phyloP scores from a whole-genome alignment of 2,329 filamentous ascomycete species.

The Anthostomella pinea region DNA sequence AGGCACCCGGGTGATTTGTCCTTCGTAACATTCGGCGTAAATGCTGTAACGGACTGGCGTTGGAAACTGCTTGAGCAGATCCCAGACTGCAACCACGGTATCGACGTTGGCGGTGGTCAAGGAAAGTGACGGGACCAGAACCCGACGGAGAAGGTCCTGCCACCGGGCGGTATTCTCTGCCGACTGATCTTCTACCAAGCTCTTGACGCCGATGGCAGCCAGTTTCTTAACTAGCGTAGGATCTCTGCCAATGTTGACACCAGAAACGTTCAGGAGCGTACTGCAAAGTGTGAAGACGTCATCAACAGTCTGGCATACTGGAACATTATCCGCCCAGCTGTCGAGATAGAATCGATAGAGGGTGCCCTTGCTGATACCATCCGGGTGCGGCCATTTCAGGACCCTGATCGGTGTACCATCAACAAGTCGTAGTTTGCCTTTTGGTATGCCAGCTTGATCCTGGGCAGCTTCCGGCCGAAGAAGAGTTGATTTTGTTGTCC shows the following conservation, averaged over 20 bases:
- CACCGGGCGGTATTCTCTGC: constrained; percentile 71
- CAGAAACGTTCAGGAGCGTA: constrained; percentile 80
- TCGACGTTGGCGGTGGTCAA: constrained; percentile 81
- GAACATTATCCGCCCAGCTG: constrained; percentile 92
- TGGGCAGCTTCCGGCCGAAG: constrained; percentile 40
- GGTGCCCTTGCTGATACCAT: constrained; percentile 74
- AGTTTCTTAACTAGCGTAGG: constrained; percentile 74
- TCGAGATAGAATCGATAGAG: constrained; percentile 96
- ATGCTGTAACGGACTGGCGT: constrained; percentile 77
- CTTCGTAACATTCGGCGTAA: constrained; percentile 90
- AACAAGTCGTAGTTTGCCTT: constrained; percentile 64
- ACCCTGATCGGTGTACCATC: constrained; percentile 62
- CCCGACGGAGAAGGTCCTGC: constrained; percentile 77
- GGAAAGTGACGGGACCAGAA: constrained; percentile 86
- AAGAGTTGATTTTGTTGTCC: constrained; percentile 31
- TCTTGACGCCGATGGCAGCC: constrained; percentile 78
- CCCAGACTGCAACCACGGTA: constrained; percentile 82
- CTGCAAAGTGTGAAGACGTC: constrained; percentile 86
- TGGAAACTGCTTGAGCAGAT: constrained; percentile 75
- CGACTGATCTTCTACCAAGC: constrained; percentile 67
- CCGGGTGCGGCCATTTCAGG: constrained; percentile 80
- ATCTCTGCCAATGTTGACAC: constrained; percentile 87
- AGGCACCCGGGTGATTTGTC: constrained; percentile 70
- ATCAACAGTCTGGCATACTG: constrained; percentile 84
- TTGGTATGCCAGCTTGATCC: constrained; percentile 66